These are phyloP conservation scores for Xanthoconium stramineum DNA, from an alignment of 768 basidiomycete genomes.

Conservation along the genomic window DNA sequence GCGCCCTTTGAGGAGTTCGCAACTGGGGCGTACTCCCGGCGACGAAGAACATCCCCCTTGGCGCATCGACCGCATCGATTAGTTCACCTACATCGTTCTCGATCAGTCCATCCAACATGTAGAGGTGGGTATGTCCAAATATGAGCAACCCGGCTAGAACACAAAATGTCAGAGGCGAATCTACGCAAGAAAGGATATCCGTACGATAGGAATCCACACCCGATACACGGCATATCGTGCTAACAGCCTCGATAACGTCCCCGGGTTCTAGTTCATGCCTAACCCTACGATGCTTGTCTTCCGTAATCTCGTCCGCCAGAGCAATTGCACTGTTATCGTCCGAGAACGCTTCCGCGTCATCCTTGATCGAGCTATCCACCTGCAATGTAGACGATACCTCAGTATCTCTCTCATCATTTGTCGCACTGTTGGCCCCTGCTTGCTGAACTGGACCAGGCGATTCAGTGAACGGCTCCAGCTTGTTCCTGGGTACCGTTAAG, in stretches of 20 bases:
- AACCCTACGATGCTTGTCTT: constrained; percentile 86
- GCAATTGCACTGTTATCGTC: constrained; percentile 34
- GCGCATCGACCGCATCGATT: constrained; percentile 84
- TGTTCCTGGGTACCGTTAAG: constrained; percentile 51
- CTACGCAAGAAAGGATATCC: constrained; percentile 21
- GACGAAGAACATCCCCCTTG: constrained; percentile 74
- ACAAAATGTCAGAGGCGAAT: not conserved
- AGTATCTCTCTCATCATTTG: constrained; percentile 36
- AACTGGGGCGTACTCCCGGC: constrained; percentile 82
- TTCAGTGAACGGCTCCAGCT: constrained; percentile 64
- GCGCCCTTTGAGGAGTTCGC: constrained; percentile 75
- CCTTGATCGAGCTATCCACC: constrained; percentile 14
- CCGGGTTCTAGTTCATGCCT: constrained; percentile 85
- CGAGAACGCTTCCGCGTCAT: constrained; percentile 7
- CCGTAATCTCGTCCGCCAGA: constrained; percentile 73
- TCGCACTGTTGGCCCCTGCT: constrained; percentile 32
- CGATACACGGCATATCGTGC: constrained; percentile 81
- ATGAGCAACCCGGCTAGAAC: constrained; percentile 75
- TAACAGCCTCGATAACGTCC: constrained; percentile 83
- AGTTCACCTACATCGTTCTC: constrained; percentile 86
- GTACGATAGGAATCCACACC: constrained; percentile 91
- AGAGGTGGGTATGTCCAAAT: constrained; percentile 79
- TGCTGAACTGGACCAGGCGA: constrained; percentile 34
- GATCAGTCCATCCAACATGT: constrained; percentile 87
- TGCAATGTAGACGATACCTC: constrained; percentile 45